Conservation (phyloP, 2,329 filamentous ascomycete genomes). For the Calonectria leucothoes region DNA sequence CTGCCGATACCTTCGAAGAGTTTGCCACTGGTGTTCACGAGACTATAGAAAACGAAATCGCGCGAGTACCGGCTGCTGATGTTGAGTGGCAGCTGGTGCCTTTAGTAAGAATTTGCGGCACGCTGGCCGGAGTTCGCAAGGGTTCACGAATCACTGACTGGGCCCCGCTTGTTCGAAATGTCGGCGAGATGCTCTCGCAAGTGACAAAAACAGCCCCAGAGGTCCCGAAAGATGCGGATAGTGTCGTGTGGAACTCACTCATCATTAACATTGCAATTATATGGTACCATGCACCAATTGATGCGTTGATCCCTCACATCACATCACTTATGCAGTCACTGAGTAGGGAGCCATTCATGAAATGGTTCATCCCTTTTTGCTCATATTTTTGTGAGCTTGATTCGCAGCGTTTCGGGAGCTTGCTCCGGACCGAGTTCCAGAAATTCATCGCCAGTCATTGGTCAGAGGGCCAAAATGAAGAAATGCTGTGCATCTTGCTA, state of each 20-base stretch:
- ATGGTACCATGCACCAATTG: slow-evolving; percentile 82
- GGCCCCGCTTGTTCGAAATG: slow-evolving; percentile 69
- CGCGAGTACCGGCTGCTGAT: slow-evolving; percentile 40
- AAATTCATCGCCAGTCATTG: slow-evolving; percentile 84
- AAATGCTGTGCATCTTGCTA: slow-evolving; percentile 75
- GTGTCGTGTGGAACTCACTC: slow-evolving; percentile 67
- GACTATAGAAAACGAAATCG: slow-evolving; percentile 52
- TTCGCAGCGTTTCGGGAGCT: slow-evolving; percentile 77
- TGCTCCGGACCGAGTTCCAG: slow-evolving; percentile 86
- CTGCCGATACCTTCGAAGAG: slow-evolving; percentile 76
- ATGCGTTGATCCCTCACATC: slow-evolving; percentile 79
- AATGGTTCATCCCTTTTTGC: slow-evolving; percentile 87
- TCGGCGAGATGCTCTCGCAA: slow-evolving; percentile 64
- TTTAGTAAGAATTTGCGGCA: slow-evolving; percentile 71
- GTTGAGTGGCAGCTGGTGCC: slow-evolving; percentile 56
- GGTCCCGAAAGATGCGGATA: slow-evolving; percentile 49
- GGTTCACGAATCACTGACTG: slow-evolving; percentile 81
- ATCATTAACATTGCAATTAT: slow-evolving; percentile 72
- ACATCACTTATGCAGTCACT: slow-evolving; percentile 73
- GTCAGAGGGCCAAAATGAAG: slow-evolving; percentile 73
- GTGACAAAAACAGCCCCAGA: slow-evolving; percentile 55
- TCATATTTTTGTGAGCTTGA: slow-evolving; percentile 82
- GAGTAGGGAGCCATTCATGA: slow-evolving; percentile 72
- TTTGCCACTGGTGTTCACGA: slow-evolving; percentile 73
- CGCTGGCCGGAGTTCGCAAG: slow-evolving; percentile 82